Evolutionary conservation across 495 filamentous ascomycete genomes (phyloP).

Genomic region (Penicillium ucsense): DNA sequence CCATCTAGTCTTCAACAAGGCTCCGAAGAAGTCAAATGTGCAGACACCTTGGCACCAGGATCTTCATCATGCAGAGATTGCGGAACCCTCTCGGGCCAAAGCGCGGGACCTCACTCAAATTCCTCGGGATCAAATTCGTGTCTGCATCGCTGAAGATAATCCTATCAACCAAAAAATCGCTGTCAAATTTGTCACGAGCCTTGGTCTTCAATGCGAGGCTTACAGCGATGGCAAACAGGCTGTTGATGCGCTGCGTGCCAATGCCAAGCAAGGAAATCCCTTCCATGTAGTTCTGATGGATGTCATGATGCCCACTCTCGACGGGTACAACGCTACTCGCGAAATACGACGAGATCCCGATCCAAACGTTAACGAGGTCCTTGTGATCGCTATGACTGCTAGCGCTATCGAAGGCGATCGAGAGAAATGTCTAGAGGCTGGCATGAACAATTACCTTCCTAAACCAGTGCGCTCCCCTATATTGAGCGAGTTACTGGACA

Average conservation of each 20-base stretch:
- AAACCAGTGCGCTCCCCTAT: constrained; percentile 75
- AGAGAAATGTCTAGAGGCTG: constrained; percentile 83
- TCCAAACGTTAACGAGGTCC: constrained; percentile 59
- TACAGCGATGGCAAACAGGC: constrained; percentile 80
- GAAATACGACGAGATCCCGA: constrained; percentile 66
- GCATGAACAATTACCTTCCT: constrained; percentile 93
- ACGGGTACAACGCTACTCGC: constrained; percentile 88
- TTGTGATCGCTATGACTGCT: constrained; percentile 92
- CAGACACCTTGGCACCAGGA: constrained; percentile 50
- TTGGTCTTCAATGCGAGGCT: constrained; percentile 74
- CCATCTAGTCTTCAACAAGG: constrained; percentile 72
- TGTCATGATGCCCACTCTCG: constrained; percentile 87
- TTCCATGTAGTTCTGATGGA: constrained; percentile 82
- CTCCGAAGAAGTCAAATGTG: constrained; percentile 45
- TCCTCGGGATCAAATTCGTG: constrained; percentile 65
- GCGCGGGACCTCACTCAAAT: constrained; percentile 54
- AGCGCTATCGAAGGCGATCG: constrained; percentile 84
- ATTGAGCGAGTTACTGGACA: constrained; percentile 65
- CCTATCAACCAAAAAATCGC: constrained; percentile 88
- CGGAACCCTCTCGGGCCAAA: constrained; percentile 18
- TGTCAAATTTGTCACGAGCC: constrained; percentile 73
- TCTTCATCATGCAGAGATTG: constrained; percentile 19
- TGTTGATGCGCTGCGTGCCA: constrained; percentile 71
- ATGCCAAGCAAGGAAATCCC: constrained; percentile 56
- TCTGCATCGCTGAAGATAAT: constrained; percentile 90